Evolutionary conservation across 129 eudicot genomes (phyloP).

Genomic region (Artemisia argyi): DNA sequence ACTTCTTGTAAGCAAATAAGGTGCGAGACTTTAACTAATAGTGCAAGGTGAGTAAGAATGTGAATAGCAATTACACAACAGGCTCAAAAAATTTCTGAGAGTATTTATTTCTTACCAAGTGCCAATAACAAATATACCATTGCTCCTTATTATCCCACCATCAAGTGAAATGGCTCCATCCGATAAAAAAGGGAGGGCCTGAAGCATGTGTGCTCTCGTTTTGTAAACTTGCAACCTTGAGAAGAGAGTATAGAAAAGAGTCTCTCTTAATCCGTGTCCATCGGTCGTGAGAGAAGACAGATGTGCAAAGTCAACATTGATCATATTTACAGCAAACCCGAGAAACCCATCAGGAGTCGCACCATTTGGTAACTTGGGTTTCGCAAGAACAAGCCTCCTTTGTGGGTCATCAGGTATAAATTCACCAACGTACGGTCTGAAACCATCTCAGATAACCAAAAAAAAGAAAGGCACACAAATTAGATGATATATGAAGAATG

Average conservation of each 20-base stretch:
- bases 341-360: constrained; percentile 83
- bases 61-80: not conserved
- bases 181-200: constrained; percentile 54
- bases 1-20: not conserved
- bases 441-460: not conserved
- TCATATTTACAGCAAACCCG: constrained; percentile 94
- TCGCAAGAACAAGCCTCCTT: constrained; percentile 72
- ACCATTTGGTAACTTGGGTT: constrained; percentile 68
- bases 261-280: constrained; percentile 81
- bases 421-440: constrained; percentile 74
- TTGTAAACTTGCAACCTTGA: constrained; percentile 68
- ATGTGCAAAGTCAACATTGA: constrained; percentile 47
- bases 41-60: not conserved
- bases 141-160: constrained; percentile 64
- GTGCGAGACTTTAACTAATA: too few species aligned
- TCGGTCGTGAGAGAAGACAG: constrained; percentile 39
- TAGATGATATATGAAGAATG: constrained; percentile 20
- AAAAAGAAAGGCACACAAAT: constrained; percentile 8
- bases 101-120: constrained; percentile 38
- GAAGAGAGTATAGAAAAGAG: constrained; percentile 75
- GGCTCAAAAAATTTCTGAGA: not conserved
- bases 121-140: constrained; percentile 53
- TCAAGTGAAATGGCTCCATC: constrained; percentile 83
- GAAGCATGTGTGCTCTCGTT: constrained; percentile 67
- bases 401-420: constrained; percentile 72